Percentiles rank a stretch among this genome's conserved stretches.
These are phyloP conservation scores for Pontederia paniculata DNA, from an alignment of 176 grass and related monocot species.

Conservation along the genomic window DNA sequence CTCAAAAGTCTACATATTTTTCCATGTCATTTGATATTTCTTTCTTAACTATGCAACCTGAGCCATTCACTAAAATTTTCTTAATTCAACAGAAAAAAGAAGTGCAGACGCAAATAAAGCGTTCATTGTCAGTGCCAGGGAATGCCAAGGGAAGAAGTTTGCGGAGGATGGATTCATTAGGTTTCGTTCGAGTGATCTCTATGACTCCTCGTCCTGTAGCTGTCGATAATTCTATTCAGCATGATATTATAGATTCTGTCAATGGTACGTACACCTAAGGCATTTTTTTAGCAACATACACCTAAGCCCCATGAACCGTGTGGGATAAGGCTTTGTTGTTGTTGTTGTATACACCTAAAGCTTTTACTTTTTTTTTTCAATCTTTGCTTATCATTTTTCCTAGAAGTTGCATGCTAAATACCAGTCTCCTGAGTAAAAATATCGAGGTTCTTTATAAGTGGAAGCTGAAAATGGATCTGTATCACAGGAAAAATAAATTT, in stretches of 20 bases:
- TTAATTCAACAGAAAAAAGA: constrained; percentile 35
- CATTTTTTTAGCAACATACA: too few relatives aligned
- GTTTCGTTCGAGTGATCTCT: constrained; percentile 75
- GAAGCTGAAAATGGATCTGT: too few relatives aligned
- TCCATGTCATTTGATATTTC: not conserved
- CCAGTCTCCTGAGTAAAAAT: too few relatives aligned
- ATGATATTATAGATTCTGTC: constrained; percentile 37
- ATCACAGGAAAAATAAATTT: too few relatives aligned
- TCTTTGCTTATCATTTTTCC: too few relatives aligned
- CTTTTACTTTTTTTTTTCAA: too few relatives aligned
- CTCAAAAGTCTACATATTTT: not conserved
- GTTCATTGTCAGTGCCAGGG: constrained; percentile 82
- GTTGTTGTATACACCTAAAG: too few relatives aligned
- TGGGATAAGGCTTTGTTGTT: too few relatives aligned
- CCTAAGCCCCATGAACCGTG: too few relatives aligned
- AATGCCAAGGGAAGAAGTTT: constrained; percentile 71
- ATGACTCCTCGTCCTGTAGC: constrained; percentile 54
- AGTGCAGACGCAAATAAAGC: constrained; percentile 57
- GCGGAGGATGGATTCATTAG: constrained; percentile 68
- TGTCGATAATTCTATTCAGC: constrained; percentile 22
- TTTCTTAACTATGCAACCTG: not conserved
- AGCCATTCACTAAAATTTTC: not conserved
- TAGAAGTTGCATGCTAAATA: too few relatives aligned
- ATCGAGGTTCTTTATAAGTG: too few relatives aligned
- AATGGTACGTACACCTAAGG: constrained; percentile 49